Conservation (phyloP, 768 basidiomycete species). For the Naganishia randhawae region DNA sequence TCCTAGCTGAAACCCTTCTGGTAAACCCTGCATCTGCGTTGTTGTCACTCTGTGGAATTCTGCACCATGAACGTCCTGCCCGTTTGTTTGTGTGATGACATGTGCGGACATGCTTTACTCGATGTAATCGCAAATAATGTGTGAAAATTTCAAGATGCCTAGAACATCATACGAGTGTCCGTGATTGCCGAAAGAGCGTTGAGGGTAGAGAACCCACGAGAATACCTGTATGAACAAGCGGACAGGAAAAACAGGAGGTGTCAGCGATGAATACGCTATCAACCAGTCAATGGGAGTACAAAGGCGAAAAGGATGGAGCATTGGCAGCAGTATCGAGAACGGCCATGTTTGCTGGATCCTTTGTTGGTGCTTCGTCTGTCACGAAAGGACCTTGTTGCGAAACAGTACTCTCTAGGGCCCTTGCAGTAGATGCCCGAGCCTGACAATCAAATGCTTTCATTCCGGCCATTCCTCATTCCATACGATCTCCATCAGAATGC, state of each 20-base stretch:
- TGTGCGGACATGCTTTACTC: background rate
- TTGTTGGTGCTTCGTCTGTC: background rate
- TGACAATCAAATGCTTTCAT: background rate
- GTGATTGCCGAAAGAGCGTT: slow-evolving; percentile 2
- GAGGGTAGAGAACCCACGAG: background rate
- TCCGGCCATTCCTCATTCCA: background rate
- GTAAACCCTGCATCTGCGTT: background rate
- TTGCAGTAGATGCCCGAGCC: background rate
- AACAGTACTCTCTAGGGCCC: too few species aligned
- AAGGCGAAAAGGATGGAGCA: background rate
- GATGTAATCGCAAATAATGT: background rate
- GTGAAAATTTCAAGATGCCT: background rate
- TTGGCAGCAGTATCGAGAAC: background rate
- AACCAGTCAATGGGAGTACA: background rate
- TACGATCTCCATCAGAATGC: background rate
- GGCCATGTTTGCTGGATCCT: background rate
- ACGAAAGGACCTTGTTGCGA: background rate
- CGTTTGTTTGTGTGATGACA: background rate
- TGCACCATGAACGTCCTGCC: background rate
- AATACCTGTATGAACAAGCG: slow-evolving; percentile 2
- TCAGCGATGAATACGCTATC: background rate
- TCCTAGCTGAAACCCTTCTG: background rate
- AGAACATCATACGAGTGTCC: slow-evolving; percentile 2
- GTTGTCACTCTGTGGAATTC: background rate
- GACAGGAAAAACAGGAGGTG: background rate